Evolutionary conservation across 495 filamentous ascomycete genomes (phyloP).

Genomic region (Penicillium steckii): DNA sequence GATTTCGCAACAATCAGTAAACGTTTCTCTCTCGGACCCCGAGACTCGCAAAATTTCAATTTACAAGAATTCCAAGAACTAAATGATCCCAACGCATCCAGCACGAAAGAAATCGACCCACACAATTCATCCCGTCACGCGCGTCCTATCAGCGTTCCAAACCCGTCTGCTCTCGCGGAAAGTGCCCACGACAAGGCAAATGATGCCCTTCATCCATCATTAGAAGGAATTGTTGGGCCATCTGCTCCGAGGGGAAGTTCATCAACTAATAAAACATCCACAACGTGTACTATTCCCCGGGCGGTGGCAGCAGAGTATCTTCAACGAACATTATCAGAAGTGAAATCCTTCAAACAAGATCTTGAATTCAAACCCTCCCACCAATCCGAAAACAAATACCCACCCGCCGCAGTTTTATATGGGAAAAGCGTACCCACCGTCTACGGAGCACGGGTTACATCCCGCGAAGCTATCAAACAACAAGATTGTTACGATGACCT

Average conservation of each 20-base stretch:
- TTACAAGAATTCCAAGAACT: conserved; percentile 11
- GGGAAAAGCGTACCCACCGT: conserved; percentile 85
- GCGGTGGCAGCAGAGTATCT: conserved; percentile 69
- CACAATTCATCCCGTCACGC: background rate
- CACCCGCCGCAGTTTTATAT: conserved; percentile 83
- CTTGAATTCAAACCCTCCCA: conserved; percentile 59
- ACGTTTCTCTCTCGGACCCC: conserved; percentile 35
- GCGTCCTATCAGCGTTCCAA: background rate
- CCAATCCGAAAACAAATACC: conserved; percentile 67
- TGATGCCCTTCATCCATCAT: conserved; percentile 9
- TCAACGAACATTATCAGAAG: conserved; percentile 67
- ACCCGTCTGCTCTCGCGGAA: conserved; percentile 14
- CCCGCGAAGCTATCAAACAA: conserved; percentile 65
- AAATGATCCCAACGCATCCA: background rate
- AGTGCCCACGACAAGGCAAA: conserved; percentile 8
- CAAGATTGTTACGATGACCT: conserved; percentile 84
- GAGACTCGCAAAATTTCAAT: conserved; percentile 19
- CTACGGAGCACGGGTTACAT: conserved; percentile 69
- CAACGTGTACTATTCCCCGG: conserved; percentile 48
- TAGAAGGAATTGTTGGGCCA: conserved; percentile 43
- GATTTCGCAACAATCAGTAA: conserved; percentile 43
- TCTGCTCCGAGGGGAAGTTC: conserved; percentile 28
- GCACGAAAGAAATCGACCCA: conserved; percentile 10
- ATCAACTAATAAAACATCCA: conserved; percentile 33
- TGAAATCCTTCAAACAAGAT: conserved; percentile 70